A percentile compares a stretch with the other conserved stretches of the same genome.
phyloP scores from a whole-genome alignment of 192 early-diverging fungal species.

The Backusella circina region DNA sequence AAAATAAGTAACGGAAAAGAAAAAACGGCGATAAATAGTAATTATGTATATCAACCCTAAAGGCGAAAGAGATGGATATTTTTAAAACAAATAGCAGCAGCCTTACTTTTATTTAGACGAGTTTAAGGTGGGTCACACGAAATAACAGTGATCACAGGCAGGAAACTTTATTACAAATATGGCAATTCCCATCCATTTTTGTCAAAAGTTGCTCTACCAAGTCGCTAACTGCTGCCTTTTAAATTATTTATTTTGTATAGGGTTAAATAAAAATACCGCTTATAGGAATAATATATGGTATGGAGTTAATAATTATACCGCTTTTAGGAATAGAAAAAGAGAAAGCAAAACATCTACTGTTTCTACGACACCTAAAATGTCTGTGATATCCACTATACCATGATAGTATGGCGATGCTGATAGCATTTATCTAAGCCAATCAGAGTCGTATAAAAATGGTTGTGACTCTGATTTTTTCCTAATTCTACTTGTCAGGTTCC shows the following conservation, averaged over 20 bases:
- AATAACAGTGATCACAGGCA: neutral
- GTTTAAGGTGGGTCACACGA: neutral
- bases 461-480: neutral
- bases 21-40: neutral
- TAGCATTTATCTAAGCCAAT: neutral
- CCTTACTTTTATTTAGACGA: neutral
- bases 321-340: neutral
- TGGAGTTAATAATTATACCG: neutral
- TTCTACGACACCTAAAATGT: neutral
- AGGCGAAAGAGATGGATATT: neutral
- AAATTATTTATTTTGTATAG: neutral
- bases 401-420: neutral
- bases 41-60: neutral
- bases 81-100: neutral
- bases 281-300: neutral
- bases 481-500: neutral
- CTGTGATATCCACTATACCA: neutral
- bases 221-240: neutral
- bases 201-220: neutral
- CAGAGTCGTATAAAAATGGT: neutral
- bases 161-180: neutral
- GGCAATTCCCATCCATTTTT: neutral
- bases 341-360: neutral
- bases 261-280: neutral
- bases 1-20: neutral